These are phyloP conservation scores for Durotheca rogersii DNA, from an alignment of 495 filamentous ascomycete genomes.

Conservation along the genomic window DNA sequence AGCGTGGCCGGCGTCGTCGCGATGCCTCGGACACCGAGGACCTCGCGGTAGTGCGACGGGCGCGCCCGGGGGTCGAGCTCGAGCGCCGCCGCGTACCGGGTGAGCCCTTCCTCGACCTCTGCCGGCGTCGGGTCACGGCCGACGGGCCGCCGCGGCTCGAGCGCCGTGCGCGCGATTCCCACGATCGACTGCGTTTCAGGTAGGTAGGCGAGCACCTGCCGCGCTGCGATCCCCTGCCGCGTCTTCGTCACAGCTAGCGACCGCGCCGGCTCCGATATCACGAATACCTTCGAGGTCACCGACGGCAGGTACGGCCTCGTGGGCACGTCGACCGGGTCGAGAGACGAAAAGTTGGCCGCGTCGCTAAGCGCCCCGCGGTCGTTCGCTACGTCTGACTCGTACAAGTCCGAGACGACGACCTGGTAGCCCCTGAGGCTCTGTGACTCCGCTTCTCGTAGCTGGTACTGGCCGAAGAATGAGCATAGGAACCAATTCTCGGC, in stretches of 20 bases:
- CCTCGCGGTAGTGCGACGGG: conserved; percentile 78
- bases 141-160: conserved; percentile 87
- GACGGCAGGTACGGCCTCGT: conserved; percentile 57
- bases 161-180: conserved; percentile 70
- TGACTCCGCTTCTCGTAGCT: conserved; percentile 46
- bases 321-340: conserved; percentile 55
- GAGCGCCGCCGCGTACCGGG: conserved; percentile 70
- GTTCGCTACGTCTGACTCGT: conserved; percentile 79
- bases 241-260: conserved; percentile 84
- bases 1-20: conserved; percentile 72
- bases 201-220: conserved; percentile 76
- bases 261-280: conserved; percentile 73
- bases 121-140: conserved; percentile 76
- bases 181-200: conserved; percentile 69
- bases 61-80: conserved; percentile 82
- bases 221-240: conserved; percentile 86
- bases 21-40: conserved; percentile 71
- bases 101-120: conserved; percentile 82
- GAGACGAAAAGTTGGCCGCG: conserved; percentile 67
- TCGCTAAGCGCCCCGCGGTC: conserved; percentile 78
- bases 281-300: conserved; percentile 73
- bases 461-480: conserved; percentile 71
- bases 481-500: conserved; percentile 97
- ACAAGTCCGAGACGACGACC: conserved; percentile 82
- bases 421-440: conserved; percentile 79